Conservation (phyloP, 2,329 filamentous ascomycete genomes). For the Xylariaceae sp. region DNA sequence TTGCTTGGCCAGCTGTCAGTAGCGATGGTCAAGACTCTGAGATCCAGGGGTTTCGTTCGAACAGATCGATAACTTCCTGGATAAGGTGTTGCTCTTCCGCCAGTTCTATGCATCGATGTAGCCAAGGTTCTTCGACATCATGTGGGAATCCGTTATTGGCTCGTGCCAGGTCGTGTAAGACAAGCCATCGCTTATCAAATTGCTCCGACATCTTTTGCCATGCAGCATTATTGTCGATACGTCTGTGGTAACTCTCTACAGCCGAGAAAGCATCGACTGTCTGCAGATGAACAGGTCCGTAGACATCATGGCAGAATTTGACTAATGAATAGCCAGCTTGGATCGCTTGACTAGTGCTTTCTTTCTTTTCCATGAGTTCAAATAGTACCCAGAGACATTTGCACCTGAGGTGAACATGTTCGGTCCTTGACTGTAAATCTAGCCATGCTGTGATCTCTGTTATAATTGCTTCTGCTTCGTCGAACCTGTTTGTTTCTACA, state of each 20-base stretch:
- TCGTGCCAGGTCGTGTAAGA: constrained; percentile 14
- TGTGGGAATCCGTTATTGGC: constrained; percentile 21
- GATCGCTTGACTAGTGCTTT: constrained; percentile 18
- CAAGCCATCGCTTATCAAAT: constrained; percentile 20
- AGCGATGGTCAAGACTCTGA: constrained; percentile 4
- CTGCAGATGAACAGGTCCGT: constrained; percentile 25
- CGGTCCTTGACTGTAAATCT: constrained; percentile 9
- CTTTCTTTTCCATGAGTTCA: constrained; percentile 22
- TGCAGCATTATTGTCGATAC: constrained; percentile 14
- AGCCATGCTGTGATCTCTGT: constrained; percentile 23
- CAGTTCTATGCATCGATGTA: constrained; percentile 24
- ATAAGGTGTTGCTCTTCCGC: constrained; percentile 22
- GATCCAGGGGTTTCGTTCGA: constrained; percentile 20
- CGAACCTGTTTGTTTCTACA: constrained; percentile 17
- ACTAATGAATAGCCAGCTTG: constrained; percentile 19
- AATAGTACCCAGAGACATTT: constrained; percentile 26
- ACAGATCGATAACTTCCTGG: constrained; percentile 23
- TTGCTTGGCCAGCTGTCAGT: background rate
- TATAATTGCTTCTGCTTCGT: constrained; percentile 18
- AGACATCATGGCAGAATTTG: constrained; percentile 18
- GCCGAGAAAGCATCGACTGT: constrained; percentile 28
- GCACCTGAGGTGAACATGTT: constrained; percentile 19
- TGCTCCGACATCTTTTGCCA: constrained; percentile 16
- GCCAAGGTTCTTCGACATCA: constrained; percentile 25
- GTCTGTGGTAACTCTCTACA: constrained; percentile 19